These are phyloP conservation scores for Dendrobium chrysotoxum DNA, from an alignment of 106 monocot species.

Conservation along the genomic window DNA sequence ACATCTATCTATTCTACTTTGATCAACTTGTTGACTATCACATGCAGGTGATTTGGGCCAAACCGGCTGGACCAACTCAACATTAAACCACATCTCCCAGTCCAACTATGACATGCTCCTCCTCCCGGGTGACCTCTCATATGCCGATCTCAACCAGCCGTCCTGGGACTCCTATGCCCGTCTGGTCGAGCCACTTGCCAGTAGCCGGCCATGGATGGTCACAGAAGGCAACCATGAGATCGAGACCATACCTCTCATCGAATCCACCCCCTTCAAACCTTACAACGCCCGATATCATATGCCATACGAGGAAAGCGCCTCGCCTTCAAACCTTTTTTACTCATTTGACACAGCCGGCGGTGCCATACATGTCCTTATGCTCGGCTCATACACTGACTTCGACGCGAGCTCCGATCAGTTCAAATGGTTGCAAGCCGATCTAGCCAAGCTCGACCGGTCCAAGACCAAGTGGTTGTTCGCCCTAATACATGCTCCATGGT, in stretches of 20 bases:
- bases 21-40: background rate
- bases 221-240: conserved; percentile 63
- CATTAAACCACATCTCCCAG: conserved; percentile 20
- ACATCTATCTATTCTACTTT: background rate
- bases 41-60: conserved; percentile 46
- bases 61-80: conserved; percentile 51
- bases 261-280: conserved; percentile 26
- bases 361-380: conserved; percentile 41
- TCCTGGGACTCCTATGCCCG: conserved; percentile 56
- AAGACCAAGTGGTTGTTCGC: conserved; percentile 58
- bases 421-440: conserved; percentile 38
- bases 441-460: conserved; percentile 37
- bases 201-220: conserved; percentile 59
- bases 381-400: conserved; percentile 56
- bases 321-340: conserved; percentile 51
- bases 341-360: conserved; percentile 46
- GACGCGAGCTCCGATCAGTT: conserved; percentile 33
- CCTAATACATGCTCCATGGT: conserved; percentile 85
- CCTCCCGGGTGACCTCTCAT: conserved; percentile 49
- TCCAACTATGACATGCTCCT: conserved; percentile 41
- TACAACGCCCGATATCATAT: conserved; percentile 56
- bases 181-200: conserved; percentile 43
- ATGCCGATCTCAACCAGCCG: conserved; percentile 36
- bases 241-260: conserved; percentile 35
- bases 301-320: conserved; percentile 38